These are phyloP conservation scores for Pseudogymnoascus sp. DNA, from an alignment of 2,329 filamentous ascomycete species.

Conservation along the genomic window DNA sequence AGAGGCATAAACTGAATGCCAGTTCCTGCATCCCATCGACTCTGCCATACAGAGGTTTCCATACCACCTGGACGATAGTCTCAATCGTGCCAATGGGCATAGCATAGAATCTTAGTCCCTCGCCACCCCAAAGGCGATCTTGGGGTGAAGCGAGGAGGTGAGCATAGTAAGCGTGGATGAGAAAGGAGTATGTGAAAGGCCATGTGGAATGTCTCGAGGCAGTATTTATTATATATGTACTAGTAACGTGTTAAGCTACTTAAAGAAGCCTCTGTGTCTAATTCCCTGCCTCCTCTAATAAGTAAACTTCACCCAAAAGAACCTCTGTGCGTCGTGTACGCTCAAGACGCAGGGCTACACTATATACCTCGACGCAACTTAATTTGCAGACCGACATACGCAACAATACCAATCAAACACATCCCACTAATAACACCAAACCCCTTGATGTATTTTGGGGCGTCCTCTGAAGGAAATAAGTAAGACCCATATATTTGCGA, in stretches of 20 bases:
- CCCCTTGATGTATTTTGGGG: neutral
- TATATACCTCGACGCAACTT: neutral
- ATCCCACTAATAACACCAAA: neutral
- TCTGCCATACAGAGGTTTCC: neutral
- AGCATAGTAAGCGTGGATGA: neutral
- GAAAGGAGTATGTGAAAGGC: neutral
- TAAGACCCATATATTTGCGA: neutral
- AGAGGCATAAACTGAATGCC: neutral
- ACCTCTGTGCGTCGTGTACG: neutral
- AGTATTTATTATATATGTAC: neutral
- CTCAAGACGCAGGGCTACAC: neutral
- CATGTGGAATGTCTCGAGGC: neutral
- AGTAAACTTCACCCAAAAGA: neutral
- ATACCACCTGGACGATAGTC: neutral
- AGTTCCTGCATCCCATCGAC: neutral
- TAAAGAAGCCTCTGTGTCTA: neutral
- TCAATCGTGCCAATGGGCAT: neutral
- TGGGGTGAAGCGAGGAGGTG: neutral
- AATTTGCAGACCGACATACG: neutral
- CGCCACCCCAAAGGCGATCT: neutral
- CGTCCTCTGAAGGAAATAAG: neutral
- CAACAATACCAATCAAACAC: neutral
- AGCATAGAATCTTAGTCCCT: neutral
- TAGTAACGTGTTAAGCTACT: neutral
- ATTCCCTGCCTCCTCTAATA: neutral